Evolutionary conservation across 2,329 filamentous ascomycete species (phyloP).

Genomic region (Tolypocladium pustulatum): DNA sequence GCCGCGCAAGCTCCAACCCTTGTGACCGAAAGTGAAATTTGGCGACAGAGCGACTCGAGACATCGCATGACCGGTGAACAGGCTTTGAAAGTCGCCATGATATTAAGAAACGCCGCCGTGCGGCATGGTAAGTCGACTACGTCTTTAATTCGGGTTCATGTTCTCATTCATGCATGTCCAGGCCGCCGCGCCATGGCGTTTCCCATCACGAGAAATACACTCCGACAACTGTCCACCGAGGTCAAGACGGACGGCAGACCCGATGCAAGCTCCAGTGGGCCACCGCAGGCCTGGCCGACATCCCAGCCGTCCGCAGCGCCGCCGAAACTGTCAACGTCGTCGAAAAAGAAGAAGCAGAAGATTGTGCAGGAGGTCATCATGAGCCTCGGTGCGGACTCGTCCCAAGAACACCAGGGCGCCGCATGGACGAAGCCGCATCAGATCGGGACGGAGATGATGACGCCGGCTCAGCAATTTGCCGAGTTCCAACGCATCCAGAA

Average conservation of each 20-base stretch:
- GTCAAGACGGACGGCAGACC: conserved; percentile 6
- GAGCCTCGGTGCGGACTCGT: conserved; percentile 23
- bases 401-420: conserved; percentile 19
- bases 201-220: conserved; percentile 24
- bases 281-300: conserved; percentile 11
- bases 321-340: conserved; percentile 12
- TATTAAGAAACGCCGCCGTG: conserved; percentile 41
- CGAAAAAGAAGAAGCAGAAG: conserved; percentile 24
- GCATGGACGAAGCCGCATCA: conserved; percentile 22
- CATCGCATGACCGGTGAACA: conserved; percentile 7
- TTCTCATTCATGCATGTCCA: conserved; percentile 12
- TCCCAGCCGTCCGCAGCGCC: conserved; percentile 9
- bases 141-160: neutral
- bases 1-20: conserved; percentile 2
- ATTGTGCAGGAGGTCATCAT: conserved; percentile 21
- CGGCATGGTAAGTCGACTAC: conserved; percentile 40
- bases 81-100: conserved; percentile 32
- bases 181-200: conserved; percentile 43
- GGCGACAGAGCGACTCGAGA: neutral
- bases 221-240: conserved; percentile 23
- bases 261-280: conserved; percentile 1
- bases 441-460: conserved; percentile 21
- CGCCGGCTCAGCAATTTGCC: conserved; percentile 27
- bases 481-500: conserved; percentile 27
- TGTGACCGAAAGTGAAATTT: conserved; percentile 10